Conservation (phyloP, 202 grass and related monocot species). For the Miscanthus sacchariflorus region DNA sequence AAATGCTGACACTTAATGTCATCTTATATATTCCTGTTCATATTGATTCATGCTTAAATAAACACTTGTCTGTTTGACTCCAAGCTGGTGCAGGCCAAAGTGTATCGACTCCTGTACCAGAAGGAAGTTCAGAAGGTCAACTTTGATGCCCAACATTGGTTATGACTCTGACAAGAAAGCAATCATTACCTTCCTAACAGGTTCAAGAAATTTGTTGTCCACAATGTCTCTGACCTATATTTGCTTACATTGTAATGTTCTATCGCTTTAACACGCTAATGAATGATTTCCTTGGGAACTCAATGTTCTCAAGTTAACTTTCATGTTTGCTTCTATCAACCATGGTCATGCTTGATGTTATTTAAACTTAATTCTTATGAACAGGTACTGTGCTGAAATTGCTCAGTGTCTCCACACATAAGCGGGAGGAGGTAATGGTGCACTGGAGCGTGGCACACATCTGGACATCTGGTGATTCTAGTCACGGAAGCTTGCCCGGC, state of each 20-base stretch:
- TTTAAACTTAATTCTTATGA: neutral
- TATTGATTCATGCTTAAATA: neutral
- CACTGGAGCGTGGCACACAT: too few relatives aligned
- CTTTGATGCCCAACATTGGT: slow-evolving; percentile 72
- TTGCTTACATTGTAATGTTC: slow-evolving; percentile 61
- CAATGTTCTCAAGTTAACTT: neutral
- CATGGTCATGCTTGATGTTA: neutral
- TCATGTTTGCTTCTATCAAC: neutral
- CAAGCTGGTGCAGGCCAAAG: slow-evolving; percentile 74
- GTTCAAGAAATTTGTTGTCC: slow-evolving; percentile 77
- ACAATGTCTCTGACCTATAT: slow-evolving; percentile 66
- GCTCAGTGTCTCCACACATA: slow-evolving; percentile 64
- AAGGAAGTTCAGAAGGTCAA: slow-evolving; percentile 68
- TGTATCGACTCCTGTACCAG: slow-evolving; percentile 68
- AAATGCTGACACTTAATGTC: neutral
- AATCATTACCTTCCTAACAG: slow-evolving; percentile 64
- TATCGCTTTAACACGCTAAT: neutral
- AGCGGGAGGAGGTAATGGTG: slow-evolving; percentile 55
- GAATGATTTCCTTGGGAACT: neutral
- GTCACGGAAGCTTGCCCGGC: slow-evolving; percentile 72
- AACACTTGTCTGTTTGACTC: neutral
- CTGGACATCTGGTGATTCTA: slow-evolving; percentile 44
- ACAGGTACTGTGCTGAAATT: slow-evolving; percentile 87
- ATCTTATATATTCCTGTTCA: neutral
- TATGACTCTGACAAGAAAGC: slow-evolving; percentile 73